A percentile compares a stretch with the other conserved stretches of the same genome.
These are phyloP conservation scores for Russula ochroleuca DNA, from an alignment of 768 basidiomycete genomes.

Conservation along the genomic window DNA sequence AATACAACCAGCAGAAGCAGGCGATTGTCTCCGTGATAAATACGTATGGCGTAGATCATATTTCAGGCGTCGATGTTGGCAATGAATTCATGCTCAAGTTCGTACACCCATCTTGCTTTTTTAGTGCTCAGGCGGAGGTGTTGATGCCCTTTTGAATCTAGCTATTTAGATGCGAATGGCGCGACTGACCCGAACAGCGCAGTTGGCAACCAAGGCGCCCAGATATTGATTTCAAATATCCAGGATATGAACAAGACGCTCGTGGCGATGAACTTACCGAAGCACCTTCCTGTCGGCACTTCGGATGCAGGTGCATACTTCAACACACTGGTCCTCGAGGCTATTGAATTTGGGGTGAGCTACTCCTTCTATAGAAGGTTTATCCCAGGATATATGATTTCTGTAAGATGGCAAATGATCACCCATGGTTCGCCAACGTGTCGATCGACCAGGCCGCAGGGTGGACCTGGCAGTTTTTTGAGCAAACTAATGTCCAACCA, in stretches of 20 bases:
- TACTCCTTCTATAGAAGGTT: conserved; percentile 44
- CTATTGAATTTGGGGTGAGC: conserved; percentile 67
- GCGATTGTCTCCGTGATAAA: conserved; percentile 63
- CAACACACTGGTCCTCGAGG: conserved; percentile 59
- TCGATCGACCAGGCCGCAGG: conserved; percentile 59
- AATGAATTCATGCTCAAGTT: conserved; percentile 87
- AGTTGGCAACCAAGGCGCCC: conserved; percentile 58
- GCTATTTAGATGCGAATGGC: conserved; percentile 53
- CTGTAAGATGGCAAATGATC: conserved; percentile 84
- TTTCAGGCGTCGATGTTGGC: conserved; percentile 83
- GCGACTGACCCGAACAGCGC: conserved; percentile 51
- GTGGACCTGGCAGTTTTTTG: conserved; percentile 83
- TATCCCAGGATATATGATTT: conserved; percentile 54
- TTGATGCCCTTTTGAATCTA: conserved; percentile 30
- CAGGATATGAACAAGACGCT: conserved; percentile 59
- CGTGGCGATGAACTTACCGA: conserved; percentile 48
- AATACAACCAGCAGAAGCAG: conserved; percentile 70
- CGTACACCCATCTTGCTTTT: conserved; percentile 26
- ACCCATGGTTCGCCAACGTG: conserved; percentile 90
- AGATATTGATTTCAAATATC: conserved; percentile 62
- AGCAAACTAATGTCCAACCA: conserved; percentile 53
- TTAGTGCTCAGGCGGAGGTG: not conserved
- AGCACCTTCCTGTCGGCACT: conserved; percentile 67
- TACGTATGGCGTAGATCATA: conserved; percentile 70
- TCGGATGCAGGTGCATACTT: conserved; percentile 86